phyloP scores from a whole-genome alignment of 148 eudicot genomes.

The Silene conica region DNA sequence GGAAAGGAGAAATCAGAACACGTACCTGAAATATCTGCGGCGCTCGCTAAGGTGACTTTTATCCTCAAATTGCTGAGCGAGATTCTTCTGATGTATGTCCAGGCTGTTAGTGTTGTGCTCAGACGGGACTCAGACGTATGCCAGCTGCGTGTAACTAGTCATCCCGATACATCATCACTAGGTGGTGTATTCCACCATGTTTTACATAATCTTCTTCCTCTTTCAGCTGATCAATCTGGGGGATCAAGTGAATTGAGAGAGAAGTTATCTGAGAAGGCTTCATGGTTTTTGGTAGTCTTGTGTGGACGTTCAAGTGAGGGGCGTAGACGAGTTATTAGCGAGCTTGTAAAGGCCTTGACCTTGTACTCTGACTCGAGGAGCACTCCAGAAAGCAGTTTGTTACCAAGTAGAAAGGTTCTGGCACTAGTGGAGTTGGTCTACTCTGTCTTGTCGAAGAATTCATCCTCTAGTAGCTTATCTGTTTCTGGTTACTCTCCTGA shows the following conservation, averaged over 20 bases:
- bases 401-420: conserved; percentile 77
- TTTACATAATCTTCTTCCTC: conserved; percentile 65
- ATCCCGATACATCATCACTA: conserved; percentile 43
- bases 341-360: conserved; percentile 82
- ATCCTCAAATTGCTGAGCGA: conserved; percentile 88
- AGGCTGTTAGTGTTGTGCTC: conserved; percentile 73
- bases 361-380: conserved; percentile 40
- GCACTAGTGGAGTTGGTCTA: conserved; percentile 79
- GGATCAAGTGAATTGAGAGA: conserved; percentile 72
- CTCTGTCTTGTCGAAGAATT: conserved; percentile 81
- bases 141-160: conserved; percentile 50
- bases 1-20: conserved; percentile 44
- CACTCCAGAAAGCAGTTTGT: conserved; percentile 48
- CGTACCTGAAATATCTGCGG: conserved; percentile 67
- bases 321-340: conserved; percentile 86
- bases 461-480: conserved; percentile 68
- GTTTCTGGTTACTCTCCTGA: conserved; percentile 95
- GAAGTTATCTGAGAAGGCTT: conserved; percentile 92
- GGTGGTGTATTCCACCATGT: conserved; percentile 88
- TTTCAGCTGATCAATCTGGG: conserved; percentile 48
- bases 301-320: conserved; percentile 97
- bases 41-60: conserved; percentile 78
- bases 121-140: conserved; percentile 74
- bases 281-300: conserved; percentile 91
- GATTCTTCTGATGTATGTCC: conserved; percentile 90